Evolutionary conservation across 78 protist genomes (phyloP).

Genomic region (Guillardia theta): DNA sequence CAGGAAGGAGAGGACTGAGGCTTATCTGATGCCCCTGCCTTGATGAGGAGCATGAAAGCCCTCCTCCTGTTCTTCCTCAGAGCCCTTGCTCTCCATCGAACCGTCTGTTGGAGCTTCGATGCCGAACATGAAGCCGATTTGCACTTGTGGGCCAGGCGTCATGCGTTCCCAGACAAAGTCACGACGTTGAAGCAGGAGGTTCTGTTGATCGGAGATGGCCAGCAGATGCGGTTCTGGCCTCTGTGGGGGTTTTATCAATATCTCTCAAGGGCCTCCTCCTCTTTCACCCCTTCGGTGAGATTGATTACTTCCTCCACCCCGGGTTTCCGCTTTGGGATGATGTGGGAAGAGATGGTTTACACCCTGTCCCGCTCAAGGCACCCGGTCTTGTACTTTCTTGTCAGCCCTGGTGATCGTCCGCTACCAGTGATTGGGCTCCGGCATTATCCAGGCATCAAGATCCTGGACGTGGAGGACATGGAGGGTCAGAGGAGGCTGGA

Average conservation of each 20-base stretch:
- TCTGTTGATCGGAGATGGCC: background rate
- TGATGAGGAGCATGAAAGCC: no score
- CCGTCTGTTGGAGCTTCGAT: no score
- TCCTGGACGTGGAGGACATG: background rate
- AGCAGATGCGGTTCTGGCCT: background rate
- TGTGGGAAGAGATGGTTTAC: background rate
- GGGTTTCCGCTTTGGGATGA: background rate
- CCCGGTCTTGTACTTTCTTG: background rate
- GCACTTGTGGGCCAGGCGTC: background rate
- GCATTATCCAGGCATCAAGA: background rate
- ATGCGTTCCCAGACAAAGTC: background rate
- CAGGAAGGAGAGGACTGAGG: no score
- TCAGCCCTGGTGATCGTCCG: background rate
- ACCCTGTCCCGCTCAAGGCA: background rate
- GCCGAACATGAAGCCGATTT: background rate
- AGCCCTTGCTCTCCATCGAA: no score
- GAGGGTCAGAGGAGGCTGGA: background rate
- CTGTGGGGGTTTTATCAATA: background rate
- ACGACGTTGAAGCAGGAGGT: background rate
- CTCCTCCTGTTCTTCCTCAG: no score
- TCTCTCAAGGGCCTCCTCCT: background rate
- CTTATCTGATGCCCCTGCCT: no score
- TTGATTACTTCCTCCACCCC: background rate
- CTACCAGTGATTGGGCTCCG: background rate
- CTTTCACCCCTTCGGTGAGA: background rate